phyloP scores from a whole-genome alignment of 495 filamentous ascomycete genomes.

The Neurospora discreta region DNA sequence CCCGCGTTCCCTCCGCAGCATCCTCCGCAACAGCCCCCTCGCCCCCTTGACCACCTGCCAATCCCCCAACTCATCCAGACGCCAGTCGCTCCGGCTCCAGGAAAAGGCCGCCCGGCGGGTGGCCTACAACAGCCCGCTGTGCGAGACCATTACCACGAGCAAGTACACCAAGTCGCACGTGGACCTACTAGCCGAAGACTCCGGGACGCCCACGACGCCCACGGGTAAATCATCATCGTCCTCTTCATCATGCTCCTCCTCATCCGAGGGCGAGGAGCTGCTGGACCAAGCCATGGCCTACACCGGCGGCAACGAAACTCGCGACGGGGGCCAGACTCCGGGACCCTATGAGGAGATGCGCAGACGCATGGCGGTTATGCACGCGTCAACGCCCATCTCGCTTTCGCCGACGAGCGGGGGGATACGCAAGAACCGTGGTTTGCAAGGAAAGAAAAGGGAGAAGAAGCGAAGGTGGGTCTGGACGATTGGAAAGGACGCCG shows the following conservation, averaged over 20 bases:
- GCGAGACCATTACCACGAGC: constrained; percentile 43
- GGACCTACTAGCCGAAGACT: constrained; percentile 40
- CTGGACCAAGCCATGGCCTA: constrained; percentile 40
- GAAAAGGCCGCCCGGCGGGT: constrained; percentile 36
- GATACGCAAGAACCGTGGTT: constrained; percentile 29
- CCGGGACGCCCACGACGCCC: constrained; percentile 34
- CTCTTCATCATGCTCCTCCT: constrained; percentile 14
- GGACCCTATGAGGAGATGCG: constrained; percentile 49
- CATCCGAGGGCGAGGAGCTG: constrained; percentile 14
- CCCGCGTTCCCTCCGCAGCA: constrained; percentile 55
- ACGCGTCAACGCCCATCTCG: constrained; percentile 21
- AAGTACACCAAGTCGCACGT: constrained; percentile 45
- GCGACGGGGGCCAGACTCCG: constrained; percentile 44
- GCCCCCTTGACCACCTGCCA: constrained; percentile 33
- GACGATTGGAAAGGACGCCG: constrained; percentile 38
- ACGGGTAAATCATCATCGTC: constrained; percentile 2
- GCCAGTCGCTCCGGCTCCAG: constrained; percentile 37
- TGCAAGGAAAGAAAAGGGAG: constrained; percentile 29
- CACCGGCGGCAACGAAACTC: constrained; percentile 31
- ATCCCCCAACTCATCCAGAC: constrained; percentile 35
- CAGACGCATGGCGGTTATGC: constrained; percentile 35
- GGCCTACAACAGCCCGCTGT: constrained; percentile 43
- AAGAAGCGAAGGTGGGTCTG: constrained; percentile 44
- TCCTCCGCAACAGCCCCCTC: constrained; percentile 66
- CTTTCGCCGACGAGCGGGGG: constrained; percentile 22